Evolutionary conservation across 1,284 basidiomycete species (phyloP), one percentile per base, ranked within the genome.

Genomic region (Sparassis latifolia): DNA sequence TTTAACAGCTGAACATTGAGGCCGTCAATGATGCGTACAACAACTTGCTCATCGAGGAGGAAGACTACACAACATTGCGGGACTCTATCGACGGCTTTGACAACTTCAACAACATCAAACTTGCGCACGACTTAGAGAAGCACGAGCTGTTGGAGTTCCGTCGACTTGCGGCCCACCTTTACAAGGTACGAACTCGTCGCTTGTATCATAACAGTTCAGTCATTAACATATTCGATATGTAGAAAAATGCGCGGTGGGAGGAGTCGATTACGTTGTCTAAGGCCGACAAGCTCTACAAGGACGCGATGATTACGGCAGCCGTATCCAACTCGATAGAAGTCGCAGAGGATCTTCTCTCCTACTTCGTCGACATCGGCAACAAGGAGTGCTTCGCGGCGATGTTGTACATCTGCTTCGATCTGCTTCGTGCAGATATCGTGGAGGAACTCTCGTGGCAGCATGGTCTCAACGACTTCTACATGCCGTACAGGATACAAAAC

Each of bases 1-100:
- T 42, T 43, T 33, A 35, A 7, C 58, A 94, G 85, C 79, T 96
- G 63, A 98, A 99, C 69, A 81, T 99, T 45, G 89, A 95, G 62
- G 92, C 94, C 20, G 93, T 99, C 64, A 99, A 99, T 66, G 93
- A 97, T 58, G 95, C 95, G 3, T 97, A 96, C 75, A 97, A 98
- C 65, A 91, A 94, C 62, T 74, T 99, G 33, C 76, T 99, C 50
- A 98, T 99, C 56, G 97, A 99, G 69, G 97, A 99, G 70, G 97
- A 99, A 70, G 96, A 99, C 69, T 94, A 93, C 74, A 93, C 96
- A 69, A 97, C 95, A 1, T 79, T 99, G 6, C 86, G 97, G 10
- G 93, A 93, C 65, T 94, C 91, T 28, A 93, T 99, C 56, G 95
- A 98, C 70, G 93, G 92, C 66, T 95, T 96, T 64, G 94, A 98